Evolutionary conservation across 768 basidiomycete species (phyloP), one percentile per base, ranked within the genome.

Genomic region (Neoboletus subvelutipes): DNA sequence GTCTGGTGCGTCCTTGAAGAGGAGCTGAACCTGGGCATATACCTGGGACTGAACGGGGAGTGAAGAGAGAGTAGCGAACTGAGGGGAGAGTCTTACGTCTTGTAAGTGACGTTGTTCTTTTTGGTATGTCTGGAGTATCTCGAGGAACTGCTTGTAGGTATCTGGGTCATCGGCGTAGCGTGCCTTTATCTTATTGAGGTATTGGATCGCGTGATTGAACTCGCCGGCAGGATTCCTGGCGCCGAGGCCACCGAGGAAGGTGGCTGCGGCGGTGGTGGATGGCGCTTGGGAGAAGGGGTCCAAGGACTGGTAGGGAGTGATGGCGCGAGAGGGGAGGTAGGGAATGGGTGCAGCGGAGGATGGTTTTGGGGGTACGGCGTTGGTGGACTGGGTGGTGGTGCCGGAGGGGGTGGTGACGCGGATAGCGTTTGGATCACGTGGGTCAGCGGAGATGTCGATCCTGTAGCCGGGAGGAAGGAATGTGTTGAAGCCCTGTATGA

Each of bases 401-500:
- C 90, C 89, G 59, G 78, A 75, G 42, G 90, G 90, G 17, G 90
- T 92, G 8, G 90, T 92, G 58, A 92, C 90, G 10, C 83, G 90
- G 70, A 92, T 92, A 36, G 80, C 82, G 69, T 86, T 84, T 22
- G 84, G 81, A 68, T 90, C 84, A 57, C 76, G 71, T 26, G 86
- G 85, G 76, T 90, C 88, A 26, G 76, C 77, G 55, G 87, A 87
- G 67, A 87, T 79, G 68, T 97, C 94, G 70, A 98, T 97, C 57
- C 92, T 88, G 75, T 97, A 98, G 31, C 95, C 95, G 46, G 88
- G 82, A 5, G 95, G 95, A 13, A 98, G 81, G 75, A 98, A 98
- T 2, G 95, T 97, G 75, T 98, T 98, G 84, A 98, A 98, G 22
- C 95, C 95, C 72, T 95, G 90, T 50, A 98, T 97, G 65, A 98